Evolutionary conservation across 257 asterid genomes (phyloP), one percentile per base, ranked within the genome.

Genomic region (Scutellaria minor): DNA sequence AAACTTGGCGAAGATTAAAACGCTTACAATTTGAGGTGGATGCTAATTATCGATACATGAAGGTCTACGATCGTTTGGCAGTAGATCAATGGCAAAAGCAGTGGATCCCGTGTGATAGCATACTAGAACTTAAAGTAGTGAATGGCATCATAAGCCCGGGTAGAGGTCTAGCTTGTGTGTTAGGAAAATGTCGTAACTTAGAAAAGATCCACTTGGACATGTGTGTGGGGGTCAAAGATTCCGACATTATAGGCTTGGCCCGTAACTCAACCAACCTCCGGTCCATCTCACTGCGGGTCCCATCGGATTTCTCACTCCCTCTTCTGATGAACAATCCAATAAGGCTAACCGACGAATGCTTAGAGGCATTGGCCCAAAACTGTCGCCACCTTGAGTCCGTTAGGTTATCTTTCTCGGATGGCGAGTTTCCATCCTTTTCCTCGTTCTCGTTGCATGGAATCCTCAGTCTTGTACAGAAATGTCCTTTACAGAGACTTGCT

Each of bases 211-310:
- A 81, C 75, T 68, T 92, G 31, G 93, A 87, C 76, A 83, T 85
- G 97, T 92, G 98, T 71, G 86, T 84, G 15, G 98, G 97, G 65
- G 85, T 92, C 48, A 81, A 85, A 71, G 97, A 92, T 79, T 79
- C 89, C 0, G 98, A 90, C 73, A 84, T 92, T 18, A 73, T 80
- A 58, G 73, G 84, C n/a, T 78, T 92, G 84, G 91, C 97, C 22
- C 78, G 60, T 3, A 81, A 85, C 51, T 90, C 97, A 7, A 85
- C 79, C 68, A 90, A 85, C 58, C 93, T 92, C n/a, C 84, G 80
- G 42, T 84, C 89, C 35, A 84, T 92, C 70, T 90, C 93, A 1
- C 87, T 92, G 18, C 82, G 90, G 2, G 84, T 90, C 58, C 90
- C 96, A 12, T 88, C 93, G 6, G 95, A 87, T 78, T 84, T 84